Conservation (phyloP, 345 rosid genomes). For the Cardamine resedifolia region DNA sequence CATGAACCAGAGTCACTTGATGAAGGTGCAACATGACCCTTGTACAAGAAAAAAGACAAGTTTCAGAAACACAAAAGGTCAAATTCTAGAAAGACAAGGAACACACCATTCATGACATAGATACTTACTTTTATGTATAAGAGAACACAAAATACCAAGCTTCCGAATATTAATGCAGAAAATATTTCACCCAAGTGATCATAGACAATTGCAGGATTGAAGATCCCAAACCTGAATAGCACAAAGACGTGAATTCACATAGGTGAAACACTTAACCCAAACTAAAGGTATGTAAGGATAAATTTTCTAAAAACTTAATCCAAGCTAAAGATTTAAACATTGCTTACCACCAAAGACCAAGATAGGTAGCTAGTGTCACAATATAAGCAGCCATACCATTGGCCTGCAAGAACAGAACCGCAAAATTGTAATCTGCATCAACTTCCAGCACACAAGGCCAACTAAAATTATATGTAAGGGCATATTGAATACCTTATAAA, state of each 20-base stretch:
- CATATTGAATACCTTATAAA: conserved; percentile 66
- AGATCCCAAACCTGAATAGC: conserved; percentile 82
- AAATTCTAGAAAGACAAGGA: conserved; percentile 4
- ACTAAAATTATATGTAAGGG: neutral
- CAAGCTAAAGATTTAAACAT: conserved; percentile 4
- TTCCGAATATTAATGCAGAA: conserved; percentile 84
- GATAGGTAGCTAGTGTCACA: conserved; percentile 73
- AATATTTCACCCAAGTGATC: conserved; percentile 97
- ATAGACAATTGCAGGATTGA: conserved; percentile 82
- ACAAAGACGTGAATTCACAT: conserved; percentile 6
- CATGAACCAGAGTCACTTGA: conserved; percentile 93
- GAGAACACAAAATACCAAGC: conserved; percentile 83
- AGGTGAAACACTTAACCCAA: neutral
- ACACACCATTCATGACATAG: conserved; percentile 6
- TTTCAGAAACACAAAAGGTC: conserved; percentile 28
- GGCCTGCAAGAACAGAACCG: conserved; percentile 50
- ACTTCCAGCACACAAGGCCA: neutral
- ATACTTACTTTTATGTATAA: conserved; percentile 81
- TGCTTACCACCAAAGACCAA: conserved; percentile 95
- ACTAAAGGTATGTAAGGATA: neutral
- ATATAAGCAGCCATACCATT: conserved; percentile 86
- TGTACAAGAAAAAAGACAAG: conserved; percentile 29
- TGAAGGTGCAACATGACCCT: conserved; percentile 95
- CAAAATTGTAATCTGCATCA: neutral
- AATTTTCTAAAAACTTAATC: neutral